phyloP scores from a whole-genome alignment of 2,329 filamentous ascomycete genomes.

The Parastagonospora avenae region DNA sequence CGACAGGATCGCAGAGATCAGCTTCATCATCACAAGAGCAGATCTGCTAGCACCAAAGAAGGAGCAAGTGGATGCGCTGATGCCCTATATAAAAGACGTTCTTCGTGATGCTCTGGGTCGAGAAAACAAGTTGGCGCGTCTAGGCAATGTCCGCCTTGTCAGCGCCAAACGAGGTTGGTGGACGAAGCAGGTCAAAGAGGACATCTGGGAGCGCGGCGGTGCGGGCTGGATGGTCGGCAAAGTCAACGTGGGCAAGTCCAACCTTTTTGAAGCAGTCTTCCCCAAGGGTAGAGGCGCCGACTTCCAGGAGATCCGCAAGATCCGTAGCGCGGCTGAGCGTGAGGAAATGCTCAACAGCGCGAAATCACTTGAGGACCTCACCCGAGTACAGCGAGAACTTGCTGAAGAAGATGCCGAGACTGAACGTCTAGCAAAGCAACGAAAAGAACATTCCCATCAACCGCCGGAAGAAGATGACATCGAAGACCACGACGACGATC shows the following conservation, averaged over 20 bases:
- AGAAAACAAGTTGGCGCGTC: constrained; percentile 69
- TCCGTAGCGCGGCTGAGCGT: constrained; percentile 39
- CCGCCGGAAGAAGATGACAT: constrained; percentile 26
- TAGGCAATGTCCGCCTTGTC: constrained; percentile 86
- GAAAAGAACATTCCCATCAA: constrained; percentile 24
- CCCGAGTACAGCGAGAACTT: constrained; percentile 33
- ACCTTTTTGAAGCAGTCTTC: constrained; percentile 84
- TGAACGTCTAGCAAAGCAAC: constrained; percentile 24
- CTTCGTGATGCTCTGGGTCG: constrained; percentile 77
- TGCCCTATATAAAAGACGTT: constrained; percentile 81
- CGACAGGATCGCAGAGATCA: constrained; percentile 72
- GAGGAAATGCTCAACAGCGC: constrained; percentile 37
- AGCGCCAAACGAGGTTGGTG: constrained; percentile 89
- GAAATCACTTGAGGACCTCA: constrained; percentile 32
- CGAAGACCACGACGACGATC: constrained; percentile 37
- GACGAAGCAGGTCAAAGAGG: constrained; percentile 83
- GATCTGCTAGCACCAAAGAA: constrained; percentile 86
- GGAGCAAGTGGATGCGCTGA: constrained; percentile 79
- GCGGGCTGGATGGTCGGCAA: constrained; percentile 98
- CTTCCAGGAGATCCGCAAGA: constrained; percentile 41
- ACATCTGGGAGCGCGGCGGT: constrained; percentile 82
- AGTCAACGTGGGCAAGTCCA: constrained; percentile 96
- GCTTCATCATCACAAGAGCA: constrained; percentile 87
- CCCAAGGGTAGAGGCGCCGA: constrained; percentile 66
- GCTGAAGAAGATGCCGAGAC: constrained; percentile 40